Conservation (phyloP, 2,329 filamentous ascomycete species). For the Xylaria sp. region DNA sequence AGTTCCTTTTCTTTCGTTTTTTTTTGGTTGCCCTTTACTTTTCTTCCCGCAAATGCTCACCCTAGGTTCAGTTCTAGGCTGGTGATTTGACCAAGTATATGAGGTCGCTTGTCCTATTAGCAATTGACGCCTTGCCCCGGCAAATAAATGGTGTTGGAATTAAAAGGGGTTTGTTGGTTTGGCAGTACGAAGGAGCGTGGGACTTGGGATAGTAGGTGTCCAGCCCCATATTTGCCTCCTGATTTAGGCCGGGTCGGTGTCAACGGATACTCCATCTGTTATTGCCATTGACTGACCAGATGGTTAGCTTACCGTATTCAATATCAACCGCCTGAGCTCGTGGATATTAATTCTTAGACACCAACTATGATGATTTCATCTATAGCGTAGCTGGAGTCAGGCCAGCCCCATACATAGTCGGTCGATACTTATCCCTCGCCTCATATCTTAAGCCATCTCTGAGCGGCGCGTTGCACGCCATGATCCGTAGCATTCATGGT, state of each 20-base stretch:
- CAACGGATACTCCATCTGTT: neutral
- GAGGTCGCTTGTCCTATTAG: too few species aligned
- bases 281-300: neutral
- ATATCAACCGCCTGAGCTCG: neutral
- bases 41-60: neutral
- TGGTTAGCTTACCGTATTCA: neutral
- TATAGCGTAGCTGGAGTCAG: neutral
- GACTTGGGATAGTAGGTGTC: too few species aligned
- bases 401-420: slow-evolving; percentile 1
- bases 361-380: neutral
- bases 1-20: neutral
- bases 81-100: too few species aligned
- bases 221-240: neutral
- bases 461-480: slow-evolving; percentile 52
- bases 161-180: neutral
- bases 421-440: slow-evolving; percentile 3
- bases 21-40: neutral
- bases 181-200: neutral
- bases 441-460: slow-evolving; percentile 52
- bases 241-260: neutral
- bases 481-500: slow-evolving; percentile 52
- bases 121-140: neutral
- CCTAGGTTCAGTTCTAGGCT: too few species aligned
- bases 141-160: neutral
- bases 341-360: neutral